Evolutionary conservation across 2,329 filamentous ascomycete species (phyloP).

Genomic region (Alternaria panax): DNA sequence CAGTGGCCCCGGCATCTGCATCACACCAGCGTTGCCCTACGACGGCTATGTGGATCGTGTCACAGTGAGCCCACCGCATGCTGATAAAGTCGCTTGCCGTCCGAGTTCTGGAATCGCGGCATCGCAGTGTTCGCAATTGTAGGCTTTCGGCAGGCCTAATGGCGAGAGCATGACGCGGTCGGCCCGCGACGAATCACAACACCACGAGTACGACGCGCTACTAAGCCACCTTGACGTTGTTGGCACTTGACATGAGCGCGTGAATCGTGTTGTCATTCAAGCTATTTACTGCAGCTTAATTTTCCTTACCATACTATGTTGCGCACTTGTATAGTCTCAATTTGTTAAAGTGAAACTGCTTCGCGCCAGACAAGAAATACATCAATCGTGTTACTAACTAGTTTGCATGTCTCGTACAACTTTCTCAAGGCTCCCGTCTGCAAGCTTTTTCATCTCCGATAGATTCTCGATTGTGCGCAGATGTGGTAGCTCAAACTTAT

Average conservation of each 20-base stretch:
- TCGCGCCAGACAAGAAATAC: background rate
- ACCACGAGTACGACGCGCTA: constrained; percentile 5
- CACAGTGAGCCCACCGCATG: constrained; percentile 30
- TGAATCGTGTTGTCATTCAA: background rate
- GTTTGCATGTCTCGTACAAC: background rate
- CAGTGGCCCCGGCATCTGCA: constrained; percentile 15
- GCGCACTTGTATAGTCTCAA: background rate
- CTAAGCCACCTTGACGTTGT: background rate
- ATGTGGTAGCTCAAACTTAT: too few relatives aligned
- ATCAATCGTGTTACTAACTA: background rate
- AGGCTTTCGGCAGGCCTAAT: background rate
- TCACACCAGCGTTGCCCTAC: constrained; percentile 21
- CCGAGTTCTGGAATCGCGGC: constrained; percentile 3
- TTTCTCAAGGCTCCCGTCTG: background rate
- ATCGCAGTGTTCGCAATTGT: background rate
- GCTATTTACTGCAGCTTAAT: background rate
- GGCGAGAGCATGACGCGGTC: constrained; percentile 7
- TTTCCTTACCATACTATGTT: too few relatives aligned
- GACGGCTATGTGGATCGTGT: constrained; percentile 24
- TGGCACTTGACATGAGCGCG: background rate
- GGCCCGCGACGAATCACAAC: constrained; percentile 5
- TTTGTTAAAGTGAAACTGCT: background rate
- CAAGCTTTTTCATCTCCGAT: background rate
- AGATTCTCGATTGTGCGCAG: too few relatives aligned
- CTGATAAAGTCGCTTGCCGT: constrained; percentile 17